Percentiles rank a stretch among this genome's conserved stretches.
phyloP scores from a whole-genome alignment of 306 rosid species.

The Dalbergia cochinchinensis region DNA sequence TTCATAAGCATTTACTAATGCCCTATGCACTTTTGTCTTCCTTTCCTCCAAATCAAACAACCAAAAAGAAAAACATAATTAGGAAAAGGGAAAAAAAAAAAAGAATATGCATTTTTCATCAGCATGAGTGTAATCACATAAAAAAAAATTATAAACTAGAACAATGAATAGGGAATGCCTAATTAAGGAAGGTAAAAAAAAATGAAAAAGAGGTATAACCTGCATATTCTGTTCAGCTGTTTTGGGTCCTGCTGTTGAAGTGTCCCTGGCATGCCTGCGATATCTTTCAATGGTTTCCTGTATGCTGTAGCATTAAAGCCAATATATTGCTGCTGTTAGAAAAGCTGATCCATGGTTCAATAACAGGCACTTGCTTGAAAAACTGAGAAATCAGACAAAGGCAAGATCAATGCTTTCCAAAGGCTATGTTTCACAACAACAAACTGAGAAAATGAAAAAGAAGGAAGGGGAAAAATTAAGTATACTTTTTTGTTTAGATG shows the following conservation, averaged over 20 bases:
- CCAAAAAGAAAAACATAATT: no score
- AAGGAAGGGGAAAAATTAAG: background rate
- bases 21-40: no score
- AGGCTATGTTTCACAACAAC: background rate
- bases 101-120: background rate
- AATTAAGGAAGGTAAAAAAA: background rate
- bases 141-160: slow-evolving; percentile 3
- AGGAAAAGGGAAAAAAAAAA: no score
- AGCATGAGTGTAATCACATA: background rate
- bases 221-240: slow-evolving; percentile 60
- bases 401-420: slow-evolving; percentile 9
- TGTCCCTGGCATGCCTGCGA: slow-evolving; percentile 55
- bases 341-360: background rate
- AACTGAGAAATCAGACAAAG: slow-evolving; percentile 16
- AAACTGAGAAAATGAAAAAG: slow-evolving; percentile 1
- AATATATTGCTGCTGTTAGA: background rate
- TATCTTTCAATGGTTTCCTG: slow-evolving; percentile 71
- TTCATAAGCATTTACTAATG: no score
- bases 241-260: slow-evolving; percentile 42
- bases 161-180: background rate
- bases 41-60: no score
- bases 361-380: background rate
- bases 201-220: slow-evolving; percentile 49
- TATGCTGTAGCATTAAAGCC: slow-evolving; percentile 57
- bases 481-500: no score